Evolutionary conservation across 192 early-diverging fungal species (phyloP), one percentile per base, ranked within the genome.

Genomic region (Dimargaris cristalligena): DNA sequence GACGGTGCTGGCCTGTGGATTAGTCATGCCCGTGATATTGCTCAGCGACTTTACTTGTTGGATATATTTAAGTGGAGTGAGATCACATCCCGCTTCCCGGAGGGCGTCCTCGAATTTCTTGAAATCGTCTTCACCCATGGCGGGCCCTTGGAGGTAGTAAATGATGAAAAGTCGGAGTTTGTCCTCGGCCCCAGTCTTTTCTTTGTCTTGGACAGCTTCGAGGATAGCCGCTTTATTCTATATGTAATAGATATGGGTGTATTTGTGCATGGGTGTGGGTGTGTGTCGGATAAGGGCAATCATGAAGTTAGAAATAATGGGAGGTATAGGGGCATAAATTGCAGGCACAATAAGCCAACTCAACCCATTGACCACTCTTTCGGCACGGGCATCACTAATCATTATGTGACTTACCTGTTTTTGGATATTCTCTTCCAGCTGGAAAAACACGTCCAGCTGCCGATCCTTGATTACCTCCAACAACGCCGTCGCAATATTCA

Each of bases 401-500:
- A n/a, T n/a, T n/a, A n/a, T 31, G 55, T 46, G 1, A 11, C 8
- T 26, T 66, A 79, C 80, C 72, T 85, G 85, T 62, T 86, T 82
- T 4, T 74, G 76, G 44, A 99, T 80, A 16, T 80, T 74, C 66
- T 99, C 94, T 68, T 97, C 94, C 70, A 91, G 74, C 56, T 93
- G 85, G 66, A 97, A 95, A 58, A 95, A 88, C 0, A 81, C 83
- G 63, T 99, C 94, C 49, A 99, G 67, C 62, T 97, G 87, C 46
- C 96, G 75, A 25, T 92, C 86, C 68, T 92, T 88, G 71, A 99
- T 97, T 25, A 74, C 72, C 26, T 87, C 81, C 18, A 99, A 74
- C 62, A 99, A 66, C 23, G 78, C 72, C 1, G 93, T 97, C 3
- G 94, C 93, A 54, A 97, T 88, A 65, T 91, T 92, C 90, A 95